These are phyloP conservation scores for Insectozyma bohioensis DNA, from an alignment of 1,139 yeast species.

Conservation along the genomic window DNA sequence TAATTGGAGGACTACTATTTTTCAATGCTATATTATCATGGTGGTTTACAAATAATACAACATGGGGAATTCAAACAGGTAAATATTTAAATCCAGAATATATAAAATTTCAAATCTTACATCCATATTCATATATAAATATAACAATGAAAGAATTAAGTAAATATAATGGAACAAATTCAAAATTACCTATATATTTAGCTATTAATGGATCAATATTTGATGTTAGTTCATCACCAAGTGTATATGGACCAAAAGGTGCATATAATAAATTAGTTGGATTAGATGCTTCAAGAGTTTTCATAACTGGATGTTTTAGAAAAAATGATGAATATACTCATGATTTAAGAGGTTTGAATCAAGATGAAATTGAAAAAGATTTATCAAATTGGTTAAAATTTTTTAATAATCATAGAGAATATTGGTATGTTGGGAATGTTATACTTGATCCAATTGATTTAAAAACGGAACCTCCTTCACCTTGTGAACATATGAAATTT, in stretches of 20 bases:
- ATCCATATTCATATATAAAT: too few relatives aligned
- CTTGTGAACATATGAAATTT: conserved; percentile 37
- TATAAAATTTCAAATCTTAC: too few relatives aligned
- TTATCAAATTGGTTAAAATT: conserved; percentile 52
- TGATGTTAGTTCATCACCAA: conserved; percentile 60
- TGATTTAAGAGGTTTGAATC: conserved; percentile 64
- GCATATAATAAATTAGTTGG: conserved; percentile 65
- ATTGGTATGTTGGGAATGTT: conserved; percentile 68
- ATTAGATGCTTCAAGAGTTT: conserved; percentile 70
- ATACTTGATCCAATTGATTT: conserved; percentile 8
- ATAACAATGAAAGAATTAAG: conserved; percentile 52
- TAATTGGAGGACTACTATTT: conserved; percentile 47
- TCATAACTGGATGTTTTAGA: conserved; percentile 72
- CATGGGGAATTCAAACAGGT: too few relatives aligned
- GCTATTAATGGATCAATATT: conserved; percentile 68
- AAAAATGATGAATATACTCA: conserved; percentile 59
- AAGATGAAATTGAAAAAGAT: conserved; percentile 29
- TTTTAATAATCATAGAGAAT: conserved; percentile 45
- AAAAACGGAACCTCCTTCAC: conserved; percentile 38
- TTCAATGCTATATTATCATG: conserved; percentile 51
- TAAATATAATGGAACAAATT: conserved; percentile 52
- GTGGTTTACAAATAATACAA: conserved; percentile 46
- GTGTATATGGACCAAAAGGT: conserved; percentile 66
- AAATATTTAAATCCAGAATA: conserved; percentile 49
- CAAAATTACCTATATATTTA: conserved; percentile 55